These are phyloP conservation scores for Penicillium crystallinum DNA, from an alignment of 495 filamentous ascomycete genomes.

Conservation along the genomic window DNA sequence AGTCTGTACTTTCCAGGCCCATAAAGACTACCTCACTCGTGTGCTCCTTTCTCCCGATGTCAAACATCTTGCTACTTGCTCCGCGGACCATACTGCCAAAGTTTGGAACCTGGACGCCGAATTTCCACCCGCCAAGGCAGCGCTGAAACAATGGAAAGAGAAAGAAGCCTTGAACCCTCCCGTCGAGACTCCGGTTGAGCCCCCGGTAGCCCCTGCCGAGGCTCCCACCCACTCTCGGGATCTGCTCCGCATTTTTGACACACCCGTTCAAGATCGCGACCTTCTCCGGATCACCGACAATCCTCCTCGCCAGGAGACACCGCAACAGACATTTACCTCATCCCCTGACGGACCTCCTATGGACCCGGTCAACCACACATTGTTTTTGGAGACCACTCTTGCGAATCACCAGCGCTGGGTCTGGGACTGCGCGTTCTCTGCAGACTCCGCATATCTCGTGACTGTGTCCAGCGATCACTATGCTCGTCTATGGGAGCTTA, in stretches of 20 bases:
- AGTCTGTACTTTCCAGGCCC: conserved; percentile 86
- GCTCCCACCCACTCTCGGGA: conserved; percentile 17
- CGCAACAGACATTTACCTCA: conserved; percentile 35
- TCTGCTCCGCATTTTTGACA: conserved; percentile 25
- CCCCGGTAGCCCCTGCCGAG: conserved; percentile 13
- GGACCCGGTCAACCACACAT: conserved; percentile 42
- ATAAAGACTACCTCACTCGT: conserved; percentile 89
- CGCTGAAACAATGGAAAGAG: conserved; percentile 28
- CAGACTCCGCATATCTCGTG: conserved; percentile 94
- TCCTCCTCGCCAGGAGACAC: conserved; percentile 22
- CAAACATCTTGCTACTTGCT: conserved; percentile 94
- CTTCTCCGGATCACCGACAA: conserved; percentile 24
- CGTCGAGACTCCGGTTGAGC: conserved; percentile 10
- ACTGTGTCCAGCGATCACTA: conserved; percentile 98
- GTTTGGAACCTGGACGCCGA: conserved; percentile 83
- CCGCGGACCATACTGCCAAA: conserved; percentile 94
- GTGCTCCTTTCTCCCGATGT: conserved; percentile 96
- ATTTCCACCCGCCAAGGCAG: conserved; percentile 42
- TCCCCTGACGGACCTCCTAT: conserved; percentile 44
- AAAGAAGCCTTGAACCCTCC: conserved; percentile 15
- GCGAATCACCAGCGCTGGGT: conserved; percentile 97
- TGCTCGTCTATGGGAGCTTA: conserved; percentile 91
- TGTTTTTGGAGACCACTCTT: conserved; percentile 85
- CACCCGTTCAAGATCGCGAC: conserved; percentile 16
- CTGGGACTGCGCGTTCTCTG: conserved; percentile 98